These are phyloP conservation scores for Dothistroma septosporum DNA, from an alignment of 2,329 filamentous ascomycete genomes.

Conservation along the genomic window DNA sequence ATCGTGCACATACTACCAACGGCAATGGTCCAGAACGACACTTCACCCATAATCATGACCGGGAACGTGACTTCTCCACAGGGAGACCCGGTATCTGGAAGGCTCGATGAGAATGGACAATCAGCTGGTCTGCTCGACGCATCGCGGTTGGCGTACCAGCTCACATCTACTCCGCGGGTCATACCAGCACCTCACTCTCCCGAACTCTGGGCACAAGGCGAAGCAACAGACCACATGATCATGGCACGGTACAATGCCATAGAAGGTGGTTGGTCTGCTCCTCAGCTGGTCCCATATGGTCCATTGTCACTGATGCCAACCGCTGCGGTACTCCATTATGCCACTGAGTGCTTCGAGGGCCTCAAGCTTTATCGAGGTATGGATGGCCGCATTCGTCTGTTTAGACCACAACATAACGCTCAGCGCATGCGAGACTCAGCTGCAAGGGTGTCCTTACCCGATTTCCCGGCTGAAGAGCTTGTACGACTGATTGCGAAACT, in stretches of 20 bases:
- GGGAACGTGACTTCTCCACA: too few species aligned
- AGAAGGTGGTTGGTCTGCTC: constrained; percentile 63
- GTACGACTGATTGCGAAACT: constrained; percentile 69
- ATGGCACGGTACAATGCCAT: constrained; percentile 61
- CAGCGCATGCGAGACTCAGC: constrained; percentile 56
- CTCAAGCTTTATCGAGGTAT: constrained; percentile 65
- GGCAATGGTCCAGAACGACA: too few species aligned
- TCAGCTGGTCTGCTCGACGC: too few species aligned
- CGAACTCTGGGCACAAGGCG: too few species aligned
- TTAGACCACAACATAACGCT: constrained; percentile 58
- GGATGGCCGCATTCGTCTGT: constrained; percentile 68
- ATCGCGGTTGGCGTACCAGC: too few species aligned
- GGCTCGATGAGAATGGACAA: too few species aligned
- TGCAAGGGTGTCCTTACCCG: constrained; percentile 66
- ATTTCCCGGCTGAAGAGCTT: constrained; percentile 65
- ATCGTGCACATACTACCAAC: too few species aligned
- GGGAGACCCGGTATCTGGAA: too few species aligned
- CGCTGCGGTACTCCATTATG: constrained; percentile 77
- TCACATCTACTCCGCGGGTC: too few species aligned
- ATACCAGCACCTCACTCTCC: too few species aligned
- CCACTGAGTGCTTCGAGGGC: constrained; percentile 85
- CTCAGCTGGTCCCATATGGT: constrained; percentile 70
- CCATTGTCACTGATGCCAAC: constrained; percentile 73
- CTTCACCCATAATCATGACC: too few species aligned
- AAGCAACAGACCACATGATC: constrained; percentile 77